phyloP scores from a whole-genome alignment of 768 basidiomycete species.

The Mycena latifolia region DNA sequence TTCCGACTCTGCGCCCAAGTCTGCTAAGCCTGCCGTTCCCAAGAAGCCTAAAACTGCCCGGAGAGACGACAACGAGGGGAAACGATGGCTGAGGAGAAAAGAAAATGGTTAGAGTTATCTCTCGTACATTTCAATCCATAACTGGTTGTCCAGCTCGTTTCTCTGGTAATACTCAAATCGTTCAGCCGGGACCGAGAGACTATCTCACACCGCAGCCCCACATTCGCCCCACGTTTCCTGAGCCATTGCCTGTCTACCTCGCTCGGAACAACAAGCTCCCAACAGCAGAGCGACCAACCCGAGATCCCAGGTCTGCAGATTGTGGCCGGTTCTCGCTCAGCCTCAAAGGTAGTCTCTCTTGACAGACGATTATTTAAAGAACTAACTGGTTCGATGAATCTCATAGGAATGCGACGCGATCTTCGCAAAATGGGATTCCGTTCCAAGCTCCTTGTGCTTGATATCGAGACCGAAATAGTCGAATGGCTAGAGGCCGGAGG shows the following conservation, averaged over 20 bases:
- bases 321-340: slow-evolving; percentile 84
- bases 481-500: slow-evolving; percentile 74
- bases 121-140: neutral
- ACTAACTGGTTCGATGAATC: no score
- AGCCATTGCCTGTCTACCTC: slow-evolving; percentile 79
- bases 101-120: slow-evolving; percentile 72
- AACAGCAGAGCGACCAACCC: slow-evolving; percentile 50
- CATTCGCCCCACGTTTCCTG: slow-evolving; percentile 74
- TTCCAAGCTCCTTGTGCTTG: slow-evolving; percentile 72
- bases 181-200: slow-evolving; percentile 71
- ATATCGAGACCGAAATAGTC: slow-evolving; percentile 73
- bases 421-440: slow-evolving; percentile 72
- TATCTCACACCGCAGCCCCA: slow-evolving; percentile 57
- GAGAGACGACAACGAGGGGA: slow-evolving; percentile 78
- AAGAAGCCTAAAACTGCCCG: slow-evolving; percentile 53
- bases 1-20: slow-evolving; percentile 38
- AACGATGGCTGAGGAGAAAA: slow-evolving; percentile 80
- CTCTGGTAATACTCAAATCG: slow-evolving; percentile 78
- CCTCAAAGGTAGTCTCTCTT: no score
- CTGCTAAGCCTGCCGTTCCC: slow-evolving; percentile 30
- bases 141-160: slow-evolving; percentile 67
- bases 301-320: slow-evolving; percentile 68
- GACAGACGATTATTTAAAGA: no score
- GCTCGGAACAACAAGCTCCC: slow-evolving; percentile 71
- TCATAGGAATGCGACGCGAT: slow-evolving; percentile 77